phyloP scores from a whole-genome alignment of 2,329 filamentous ascomycete genomes.

The Chaetomium sp. region DNA sequence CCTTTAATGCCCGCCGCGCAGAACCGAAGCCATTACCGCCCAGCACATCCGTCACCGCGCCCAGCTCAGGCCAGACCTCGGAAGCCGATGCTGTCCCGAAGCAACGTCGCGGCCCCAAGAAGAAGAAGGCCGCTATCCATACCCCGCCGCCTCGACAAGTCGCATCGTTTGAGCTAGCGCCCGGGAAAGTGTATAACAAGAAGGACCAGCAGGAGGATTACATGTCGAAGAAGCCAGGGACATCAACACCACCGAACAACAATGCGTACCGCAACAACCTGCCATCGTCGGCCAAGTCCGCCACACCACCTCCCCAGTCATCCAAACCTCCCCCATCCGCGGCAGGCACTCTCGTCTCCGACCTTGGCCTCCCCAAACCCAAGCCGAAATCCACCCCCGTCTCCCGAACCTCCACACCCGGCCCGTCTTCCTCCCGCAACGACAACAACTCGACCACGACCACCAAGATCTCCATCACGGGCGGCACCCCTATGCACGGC shows the following conservation, averaged over 20 bases:
- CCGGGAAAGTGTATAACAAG: slow-evolving; percentile 74
- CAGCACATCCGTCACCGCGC: slow-evolving; percentile 31
- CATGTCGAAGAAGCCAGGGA: slow-evolving; percentile 56
- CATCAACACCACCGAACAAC: slow-evolving; percentile 45
- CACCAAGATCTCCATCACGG: slow-evolving; percentile 72
- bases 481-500: slow-evolving; percentile 80
- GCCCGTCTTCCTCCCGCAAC: slow-evolving; percentile 48
- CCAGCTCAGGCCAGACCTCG: slow-evolving; percentile 33
- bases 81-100: slow-evolving; percentile 52
- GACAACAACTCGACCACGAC: slow-evolving; percentile 47
- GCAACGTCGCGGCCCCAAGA: slow-evolving; percentile 53
- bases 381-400: slow-evolving; percentile 58
- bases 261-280: slow-evolving; percentile 44
- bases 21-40: slow-evolving; percentile 41
- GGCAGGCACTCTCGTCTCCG: slow-evolving; percentile 79
- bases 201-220: slow-evolving; percentile 71
- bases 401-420: slow-evolving; percentile 56
- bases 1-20: slow-evolving; percentile 71
- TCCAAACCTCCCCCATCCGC: slow-evolving; percentile 66
- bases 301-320: slow-evolving; percentile 44
- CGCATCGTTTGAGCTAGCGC: slow-evolving; percentile 63
- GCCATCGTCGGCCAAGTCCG: slow-evolving; percentile 52
- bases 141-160: slow-evolving; percentile 64
- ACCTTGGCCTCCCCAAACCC: slow-evolving; percentile 53
- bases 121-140: slow-evolving; percentile 63